Evolutionary conservation across 2,329 filamentous ascomycete genomes (phyloP).

Genomic region (Aschersonia sp.): DNA sequence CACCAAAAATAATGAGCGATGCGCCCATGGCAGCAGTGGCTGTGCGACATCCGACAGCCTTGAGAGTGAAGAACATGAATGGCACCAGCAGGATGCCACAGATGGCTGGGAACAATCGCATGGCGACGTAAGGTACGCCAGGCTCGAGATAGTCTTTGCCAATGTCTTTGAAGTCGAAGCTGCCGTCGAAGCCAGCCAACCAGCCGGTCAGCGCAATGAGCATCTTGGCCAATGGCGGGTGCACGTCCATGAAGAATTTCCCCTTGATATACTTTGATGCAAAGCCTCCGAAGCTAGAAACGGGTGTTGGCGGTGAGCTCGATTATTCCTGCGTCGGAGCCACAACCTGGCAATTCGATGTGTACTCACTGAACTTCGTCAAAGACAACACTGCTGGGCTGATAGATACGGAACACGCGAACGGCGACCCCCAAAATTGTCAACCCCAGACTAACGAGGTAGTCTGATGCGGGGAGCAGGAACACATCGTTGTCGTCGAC

Average conservation of each 20-base stretch:
- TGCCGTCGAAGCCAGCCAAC: conserved; percentile 85
- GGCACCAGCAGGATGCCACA: conserved; percentile 81
- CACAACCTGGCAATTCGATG: not conserved
- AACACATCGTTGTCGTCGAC: conserved; percentile 88
- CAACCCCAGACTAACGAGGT: conserved; percentile 57
- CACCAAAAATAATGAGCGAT: conserved; percentile 80
- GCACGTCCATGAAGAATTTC: conserved; percentile 99
- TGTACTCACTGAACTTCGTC: conserved; percentile 93
- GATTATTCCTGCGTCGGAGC: not conserved
- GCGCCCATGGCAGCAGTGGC: conserved; percentile 73
- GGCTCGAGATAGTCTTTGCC: conserved; percentile 97
- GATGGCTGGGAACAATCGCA: conserved; percentile 85
- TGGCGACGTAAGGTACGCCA: conserved; percentile 88
- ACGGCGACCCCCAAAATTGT: conserved; percentile 66
- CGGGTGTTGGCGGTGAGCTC: not conserved
- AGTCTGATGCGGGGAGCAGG: conserved; percentile 70
- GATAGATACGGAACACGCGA: conserved; percentile 88
- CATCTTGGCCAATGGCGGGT: conserved; percentile 91
- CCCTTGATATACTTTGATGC: conserved; percentile 99
- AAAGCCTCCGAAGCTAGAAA: conserved; percentile 83
- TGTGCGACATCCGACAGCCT: conserved; percentile 78
- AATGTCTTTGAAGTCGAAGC: conserved; percentile 99
- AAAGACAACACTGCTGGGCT: conserved; percentile 92
- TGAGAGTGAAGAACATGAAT: conserved; percentile 87
- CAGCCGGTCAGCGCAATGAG: conserved; percentile 91